Conservation (phyloP, 169 alveolate species). For the Eimeria sp. region DNA sequence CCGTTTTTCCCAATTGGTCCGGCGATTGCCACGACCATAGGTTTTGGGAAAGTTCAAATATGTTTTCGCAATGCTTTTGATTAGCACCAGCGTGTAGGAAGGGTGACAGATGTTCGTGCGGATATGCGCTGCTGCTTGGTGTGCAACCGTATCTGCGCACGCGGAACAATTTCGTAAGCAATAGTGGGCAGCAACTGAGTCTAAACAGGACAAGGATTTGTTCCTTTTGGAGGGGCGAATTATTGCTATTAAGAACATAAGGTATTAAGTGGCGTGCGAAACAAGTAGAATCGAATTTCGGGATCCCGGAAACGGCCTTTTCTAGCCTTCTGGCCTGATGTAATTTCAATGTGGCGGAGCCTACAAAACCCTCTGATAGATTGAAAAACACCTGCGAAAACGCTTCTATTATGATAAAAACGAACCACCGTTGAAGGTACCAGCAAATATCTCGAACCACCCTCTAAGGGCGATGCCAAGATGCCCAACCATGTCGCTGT, state of each 20-base stretch:
- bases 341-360: not conserved
- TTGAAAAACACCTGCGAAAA: not conserved
- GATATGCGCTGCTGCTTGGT: not conserved
- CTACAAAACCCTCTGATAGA: not conserved
- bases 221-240: not conserved
- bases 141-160: not conserved
- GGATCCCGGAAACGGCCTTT: not conserved
- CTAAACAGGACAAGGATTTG: not conserved
- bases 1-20: not conserved
- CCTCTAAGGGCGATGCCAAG: not conserved
- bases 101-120: not conserved
- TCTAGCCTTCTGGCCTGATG: not conserved
- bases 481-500: not conserved
- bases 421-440: not conserved
- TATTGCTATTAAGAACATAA: not conserved
- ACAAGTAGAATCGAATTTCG: not conserved
- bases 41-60: not conserved
- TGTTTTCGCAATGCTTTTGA: not conserved
- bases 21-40: not conserved
- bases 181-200: not conserved
- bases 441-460: not conserved
- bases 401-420: not conserved
- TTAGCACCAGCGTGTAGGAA: not conserved
- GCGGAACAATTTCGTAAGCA: not conserved
- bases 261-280: not conserved